phyloP scores from a whole-genome alignment of 768 basidiomycete genomes.

The Hericium alpestre region DNA sequence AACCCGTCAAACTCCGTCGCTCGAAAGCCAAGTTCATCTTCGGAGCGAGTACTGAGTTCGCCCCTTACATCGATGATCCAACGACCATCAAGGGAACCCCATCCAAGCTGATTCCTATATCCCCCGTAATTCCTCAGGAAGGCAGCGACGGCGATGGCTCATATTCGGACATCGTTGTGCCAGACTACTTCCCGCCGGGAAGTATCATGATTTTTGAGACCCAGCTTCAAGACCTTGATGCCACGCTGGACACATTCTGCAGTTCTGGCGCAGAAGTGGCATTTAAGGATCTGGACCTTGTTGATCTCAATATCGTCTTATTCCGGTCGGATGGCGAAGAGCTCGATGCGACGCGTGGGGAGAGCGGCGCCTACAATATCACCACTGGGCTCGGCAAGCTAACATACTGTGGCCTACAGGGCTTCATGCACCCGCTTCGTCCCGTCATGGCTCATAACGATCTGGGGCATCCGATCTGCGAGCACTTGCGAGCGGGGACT shows the following conservation, averaged over 20 bases:
- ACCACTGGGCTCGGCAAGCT: conserved; percentile 57
- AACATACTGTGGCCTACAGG: conserved; percentile 90
- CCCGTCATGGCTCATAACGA: conserved; percentile 86
- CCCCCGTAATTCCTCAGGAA: conserved; percentile 45
- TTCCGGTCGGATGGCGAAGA: conserved; percentile 88
- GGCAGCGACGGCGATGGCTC: conserved; percentile 58
- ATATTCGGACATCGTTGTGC: conserved; percentile 71
- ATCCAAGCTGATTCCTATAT: conserved; percentile 54
- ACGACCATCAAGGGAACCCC: conserved; percentile 62
- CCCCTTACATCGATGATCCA: conserved; percentile 41
- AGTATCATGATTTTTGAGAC: conserved; percentile 91
- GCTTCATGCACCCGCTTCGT: conserved; percentile 88
- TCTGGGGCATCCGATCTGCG: conserved; percentile 85
- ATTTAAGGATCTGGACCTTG: conserved; percentile 61
- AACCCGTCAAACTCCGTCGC: conserved; percentile 72
- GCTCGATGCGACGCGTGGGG: conserved; percentile 72
- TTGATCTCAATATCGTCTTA: conserved; percentile 84
- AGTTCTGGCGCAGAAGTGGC: conserved; percentile 59
- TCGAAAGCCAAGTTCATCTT: conserved; percentile 73
- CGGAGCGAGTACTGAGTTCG: conserved; percentile 65
- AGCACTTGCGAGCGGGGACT: conserved; percentile 72
- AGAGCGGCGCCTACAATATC: conserved; percentile 74
- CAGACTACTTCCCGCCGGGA: conserved; percentile 89
- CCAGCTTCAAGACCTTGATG: conserved; percentile 62
- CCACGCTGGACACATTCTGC: conserved; percentile 65